Percentiles rank a stretch among this genome's conserved stretches.
Evolutionary conservation across 306 rosid species (phyloP).

Genomic region (Vigna nakashimae): DNA sequence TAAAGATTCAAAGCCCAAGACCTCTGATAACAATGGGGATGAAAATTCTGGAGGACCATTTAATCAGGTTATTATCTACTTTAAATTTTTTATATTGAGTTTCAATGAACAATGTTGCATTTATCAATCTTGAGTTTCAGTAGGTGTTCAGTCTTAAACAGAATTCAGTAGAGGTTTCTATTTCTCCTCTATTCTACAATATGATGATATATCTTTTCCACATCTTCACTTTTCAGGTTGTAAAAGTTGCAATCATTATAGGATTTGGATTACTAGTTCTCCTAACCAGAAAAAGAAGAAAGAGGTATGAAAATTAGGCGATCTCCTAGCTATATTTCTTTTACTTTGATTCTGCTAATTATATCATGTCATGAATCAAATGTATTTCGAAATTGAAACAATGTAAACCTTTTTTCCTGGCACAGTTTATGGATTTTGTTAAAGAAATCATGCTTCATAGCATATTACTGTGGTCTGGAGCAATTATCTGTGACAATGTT

Average conservation of each 20-base stretch:
- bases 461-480: constrained; percentile 3
- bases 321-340: constrained; percentile 24
- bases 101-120: not conserved
- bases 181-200: not conserved
- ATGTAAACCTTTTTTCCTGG: constrained; percentile 16
- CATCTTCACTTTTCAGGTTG: constrained; percentile 56
- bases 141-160: not conserved
- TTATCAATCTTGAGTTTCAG: not conserved
- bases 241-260: constrained; percentile 72
- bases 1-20: constrained; percentile 46
- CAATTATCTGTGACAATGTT: constrained; percentile 2
- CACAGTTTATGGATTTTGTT: constrained; percentile 5
- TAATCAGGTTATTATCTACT: constrained; percentile 61
- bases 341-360: not conserved
- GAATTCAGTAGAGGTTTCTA: constrained; percentile 8
- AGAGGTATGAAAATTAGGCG: constrained; percentile 45
- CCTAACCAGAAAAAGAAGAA: constrained; percentile 70
- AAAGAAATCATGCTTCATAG: not conserved
- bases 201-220: constrained; percentile 10
- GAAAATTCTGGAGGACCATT: constrained; percentile 59
- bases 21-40: constrained; percentile 52
- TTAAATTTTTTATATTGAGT: constrained; percentile 4
- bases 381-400: constrained; percentile 31
- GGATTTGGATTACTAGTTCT: constrained; percentile 91
- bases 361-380: constrained; percentile 20